A percentile compares a stretch with the other conserved stretches of the same genome.
Conservation (phyloP, 2,329 filamentous ascomycete species). For the Neoarthrinium moseri region DNA sequence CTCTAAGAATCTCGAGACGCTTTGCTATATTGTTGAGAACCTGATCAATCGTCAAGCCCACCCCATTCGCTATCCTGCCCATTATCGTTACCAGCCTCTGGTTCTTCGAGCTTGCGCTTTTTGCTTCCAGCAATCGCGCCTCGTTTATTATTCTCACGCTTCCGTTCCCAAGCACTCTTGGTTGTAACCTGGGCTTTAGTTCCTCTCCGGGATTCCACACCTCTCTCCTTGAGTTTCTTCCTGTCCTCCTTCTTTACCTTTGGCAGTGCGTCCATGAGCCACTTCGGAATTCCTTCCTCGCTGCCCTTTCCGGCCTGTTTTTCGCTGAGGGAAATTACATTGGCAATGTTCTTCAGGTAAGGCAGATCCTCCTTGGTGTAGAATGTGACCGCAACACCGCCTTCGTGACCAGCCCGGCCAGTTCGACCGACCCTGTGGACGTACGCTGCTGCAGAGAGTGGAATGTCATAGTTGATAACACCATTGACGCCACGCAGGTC, state of each 20-base stretch:
- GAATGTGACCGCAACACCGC: constrained; percentile 87
- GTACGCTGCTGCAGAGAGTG: constrained; percentile 84
- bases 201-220: constrained; percentile 64
- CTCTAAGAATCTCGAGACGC: constrained; percentile 33
- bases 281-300: constrained; percentile 68
- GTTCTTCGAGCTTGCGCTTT: constrained; percentile 43
- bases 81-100: constrained; percentile 23
- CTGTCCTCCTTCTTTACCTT: constrained; percentile 80
- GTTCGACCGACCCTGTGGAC: constrained; percentile 93
- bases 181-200: constrained; percentile 72
- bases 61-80: constrained; percentile 41
- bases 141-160: constrained; percentile 63
- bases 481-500: constrained; percentile 95
- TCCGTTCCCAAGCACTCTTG: constrained; percentile 73
- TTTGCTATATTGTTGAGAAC: constrained; percentile 25
- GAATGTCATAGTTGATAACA: constrained; percentile 97
- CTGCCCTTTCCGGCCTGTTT: constrained; percentile 59
- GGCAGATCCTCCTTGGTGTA: constrained; percentile 95
- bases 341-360: constrained; percentile 85
- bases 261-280: constrained; percentile 85
- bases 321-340: constrained; percentile 84
- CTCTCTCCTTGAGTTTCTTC: constrained; percentile 77
- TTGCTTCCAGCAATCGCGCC: constrained; percentile 64
- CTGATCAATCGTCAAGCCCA: constrained; percentile 43
- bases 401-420: constrained; percentile 80